Base-by-base conservation (phyloP, 768 basidiomycete genomes). In the Leccinum subgranulosum region DNA sequence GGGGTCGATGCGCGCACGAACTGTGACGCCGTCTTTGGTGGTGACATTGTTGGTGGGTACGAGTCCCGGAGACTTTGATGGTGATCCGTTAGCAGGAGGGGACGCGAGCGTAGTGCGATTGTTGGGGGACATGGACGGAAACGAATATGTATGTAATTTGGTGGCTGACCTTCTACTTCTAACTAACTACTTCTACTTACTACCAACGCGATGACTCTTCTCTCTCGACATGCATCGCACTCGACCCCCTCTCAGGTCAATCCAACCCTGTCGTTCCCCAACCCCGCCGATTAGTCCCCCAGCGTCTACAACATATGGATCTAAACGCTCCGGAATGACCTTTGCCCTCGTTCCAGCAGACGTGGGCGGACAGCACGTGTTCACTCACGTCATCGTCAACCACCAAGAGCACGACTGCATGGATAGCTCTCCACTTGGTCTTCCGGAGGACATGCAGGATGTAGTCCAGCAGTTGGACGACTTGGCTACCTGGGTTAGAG, bases 41-140 rank as follows among this genome's bases (percentile, higher is more conserved):
- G 88, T 86, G 51, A 94, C 90, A 56, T 81, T 90, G 73, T 94
- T 94, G 10, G 92, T 94, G 8, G 92, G 92, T 2, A 92, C 82
- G 31, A 92, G 77, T 27, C 59, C 70, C 6, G 75, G 74, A 12
- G 82, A 67, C 71, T 79, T 79, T 52, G 71, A 60, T 55, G 70
- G 68, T 9, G 73, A 57, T 55, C 79, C 78, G 49, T 69, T 69
- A 15, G 68, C 34, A 52, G 66, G 34, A 46, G 67, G 68, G 74
- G 60, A 71, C 12, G 63, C 33, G 51, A 64, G 63, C 4, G 64
- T 62, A 4, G 64, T 65, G 54, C 72, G 62, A 54, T 63, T 66
- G 73, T 55, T 74, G 48, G 66, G 47, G 23, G 73, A 71, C 59
- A 39, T 39, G n/a, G 36, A 31, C 17, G 17, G 36, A 8, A 39